Evolutionary conservation across 2,329 filamentous ascomycete species (phyloP), one percentile per base, ranked within the genome.

Genomic region (Hypoxylon sp.): DNA sequence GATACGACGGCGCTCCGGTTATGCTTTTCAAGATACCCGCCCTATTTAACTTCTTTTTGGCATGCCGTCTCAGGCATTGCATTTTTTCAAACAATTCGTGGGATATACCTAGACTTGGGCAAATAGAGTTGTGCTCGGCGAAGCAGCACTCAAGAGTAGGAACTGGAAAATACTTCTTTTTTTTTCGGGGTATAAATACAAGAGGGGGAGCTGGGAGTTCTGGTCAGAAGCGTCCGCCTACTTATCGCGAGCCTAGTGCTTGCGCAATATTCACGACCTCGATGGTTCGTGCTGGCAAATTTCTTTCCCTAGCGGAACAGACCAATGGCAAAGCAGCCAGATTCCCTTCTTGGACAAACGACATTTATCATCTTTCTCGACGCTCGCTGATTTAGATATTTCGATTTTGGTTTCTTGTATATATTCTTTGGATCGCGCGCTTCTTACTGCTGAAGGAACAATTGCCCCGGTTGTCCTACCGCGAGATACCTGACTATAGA

Each of bases 21-120:
- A 70, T 66, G 70, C 52, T 67, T 66, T 67, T 71, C 41, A 43
- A 71, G 72, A 75, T 74, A 74, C 71, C 73, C 73, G 45, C 48
- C 56, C 39, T 54, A 46, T 43, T 48, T 39, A 16, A 56, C 19
- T 70, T 62, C 61, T 51, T 21, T 34, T 21, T 54, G 39, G 39
- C 59, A 32, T 54, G 55, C 51, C 57, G 30, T 32, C 37, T 45
- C 16, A 45, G 45, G 41, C 60, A 58, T 62, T 48, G 61, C 66
- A 29, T 61, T 51, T 62, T n/a, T 53, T 41, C 48, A 52, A 46
- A 30, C 30, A 27, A 23, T 56, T 61, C 54, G 41, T 50, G 52
- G 30, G 55, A 37, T 11, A 52, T 68, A 67, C 43, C 39, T 61
- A 37, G 61, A 62, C 16, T 27, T 3, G 25, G 25, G 25, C n/a